Base-by-base conservation (phyloP, 2,329 filamentous ascomycete genomes). In the Pestalotiopsis sp. region DNA sequence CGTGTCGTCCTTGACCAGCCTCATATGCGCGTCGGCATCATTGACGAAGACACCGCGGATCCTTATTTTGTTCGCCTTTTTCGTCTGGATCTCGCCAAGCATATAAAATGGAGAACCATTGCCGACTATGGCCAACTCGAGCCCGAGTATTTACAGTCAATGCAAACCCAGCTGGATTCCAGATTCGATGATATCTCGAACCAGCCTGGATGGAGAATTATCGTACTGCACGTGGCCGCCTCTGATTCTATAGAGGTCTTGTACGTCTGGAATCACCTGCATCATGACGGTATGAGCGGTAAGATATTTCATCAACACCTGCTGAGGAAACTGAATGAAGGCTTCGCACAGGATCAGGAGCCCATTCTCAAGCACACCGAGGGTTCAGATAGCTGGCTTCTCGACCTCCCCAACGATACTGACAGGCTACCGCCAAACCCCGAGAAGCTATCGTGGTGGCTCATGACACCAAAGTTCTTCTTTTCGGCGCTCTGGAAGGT, bases 271-370 rank as follows among this genome's bases (percentile, higher is more conserved):
- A 75, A 70, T 63, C 75, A 75, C 20, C 67, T 67, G 0, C 65
- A 73, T 12, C 27, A 39, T 23, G 75, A 76, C 65, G 74, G 74
- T 5, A 71, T 63, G 52, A 67, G 73, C 57, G 75, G 69, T 13
- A 75, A 75, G 66, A 68, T 76, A 20, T 73, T 76, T 58, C 72
- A 73, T 23, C 68, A 73, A 67, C 52, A 63, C 17, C 31, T 68
- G 6, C 25, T 65, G 4, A 25, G 52, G n/a, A 27, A 13, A 4
- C 45, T 68, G 5, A 59, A 68, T 14, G 9, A 23, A 52, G 23
- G 12, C 13, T 20, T 25, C 11, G 39, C 7, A 4, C 23, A n/a
- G 38, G 20, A 59, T 4, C 38, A 36, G 11, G 61, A 45, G 49
- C 20, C 61, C 7, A 4, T 64, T 27, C 39, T 45, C 4, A 20